Evolutionary conservation across 2,329 filamentous ascomycete genomes (phyloP), one percentile per base, ranked within the genome.

Genomic region (Colletotrichum viniferum): DNA sequence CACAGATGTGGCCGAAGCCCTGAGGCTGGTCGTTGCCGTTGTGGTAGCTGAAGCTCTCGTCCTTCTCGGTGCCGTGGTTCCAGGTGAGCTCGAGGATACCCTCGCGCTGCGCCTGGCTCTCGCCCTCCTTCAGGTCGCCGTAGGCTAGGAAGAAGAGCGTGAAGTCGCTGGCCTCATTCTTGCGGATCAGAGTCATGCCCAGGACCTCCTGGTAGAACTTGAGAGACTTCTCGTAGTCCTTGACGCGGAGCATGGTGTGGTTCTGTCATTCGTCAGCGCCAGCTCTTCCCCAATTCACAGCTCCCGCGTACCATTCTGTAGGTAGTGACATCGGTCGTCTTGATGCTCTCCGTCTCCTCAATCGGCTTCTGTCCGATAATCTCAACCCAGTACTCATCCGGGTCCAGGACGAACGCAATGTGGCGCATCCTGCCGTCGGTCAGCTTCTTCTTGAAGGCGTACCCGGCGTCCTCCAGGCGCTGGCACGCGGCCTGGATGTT

Each of bases 111-210:
- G 92, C 91, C 13, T 91, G 89, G 9, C 90, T 89, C 32, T 89
- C 87, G 32, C 88, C 88, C 52, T 88, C 86, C 60, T 89, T 85
- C 28, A 73, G 62, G 56, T 87, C 82, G 9, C 88, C 89, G 81
- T 98, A 99, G 24, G 93, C 96, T 55, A 98, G 88, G 88, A 98
- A 98, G 86, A 98, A 98, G 28, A 98, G 88, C 80, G 96, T 98
- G 87, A 98, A 98, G 26, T 91, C 91, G 21, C 91, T 92, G 34
- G 91, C 90, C 86, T 98, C 95, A 13, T 85, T 86, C 4, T 92
- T 96, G 76, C 94, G 92, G 81, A 96, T 87, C 43, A 97, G 89
- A 28, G 90, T 91, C 97, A 98, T 98, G 75, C 97, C 97, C 85
- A 98, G 89, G 32, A 95, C 90, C 8, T 98, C 95, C 84, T 96